Percentiles rank a stretch among this genome's conserved stretches.
Evolutionary conservation across 306 rosid genomes (phyloP).

Genomic region (Phaseolus lunatus): DNA sequence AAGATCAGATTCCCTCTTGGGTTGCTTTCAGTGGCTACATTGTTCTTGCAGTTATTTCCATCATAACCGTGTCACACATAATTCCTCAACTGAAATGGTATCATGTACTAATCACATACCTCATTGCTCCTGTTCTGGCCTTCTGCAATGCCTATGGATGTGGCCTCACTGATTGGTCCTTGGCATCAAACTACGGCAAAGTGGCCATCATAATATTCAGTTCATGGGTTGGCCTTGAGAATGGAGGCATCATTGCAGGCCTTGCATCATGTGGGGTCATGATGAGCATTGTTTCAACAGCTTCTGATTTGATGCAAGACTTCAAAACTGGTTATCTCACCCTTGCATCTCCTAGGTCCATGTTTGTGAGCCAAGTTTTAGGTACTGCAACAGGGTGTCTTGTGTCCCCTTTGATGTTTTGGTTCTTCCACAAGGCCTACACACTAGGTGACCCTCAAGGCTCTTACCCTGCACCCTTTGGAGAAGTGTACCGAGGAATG

Average conservation of each 20-base stretch:
- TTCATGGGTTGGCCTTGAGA: slow-evolving; percentile 64
- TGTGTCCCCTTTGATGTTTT: slow-evolving; percentile 60
- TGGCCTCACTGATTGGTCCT: slow-evolving; percentile 87
- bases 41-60: slow-evolving; percentile 59
- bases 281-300: slow-evolving; percentile 86
- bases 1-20: slow-evolving; percentile 70
- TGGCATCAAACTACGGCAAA: slow-evolving; percentile 82
- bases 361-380: slow-evolving; percentile 74
- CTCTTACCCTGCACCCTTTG: slow-evolving; percentile 78
- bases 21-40: slow-evolving; percentile 57
- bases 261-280: slow-evolving; percentile 82
- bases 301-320: slow-evolving; percentile 84
- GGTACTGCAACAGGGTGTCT: slow-evolving; percentile 73
- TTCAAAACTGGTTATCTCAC: slow-evolving; percentile 83
- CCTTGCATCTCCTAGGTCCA: slow-evolving; percentile 68
- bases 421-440: slow-evolving; percentile 77
- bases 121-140: slow-evolving; percentile 69
- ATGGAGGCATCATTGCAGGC: slow-evolving; percentile 78
- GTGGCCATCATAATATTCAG: slow-evolving; percentile 73
- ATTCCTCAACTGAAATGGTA: slow-evolving; percentile 73
- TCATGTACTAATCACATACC: slow-evolving; percentile 62
- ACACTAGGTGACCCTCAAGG: slow-evolving; percentile 64
- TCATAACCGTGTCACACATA: slow-evolving; percentile 54
- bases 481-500: slow-evolving; percentile 66
- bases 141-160: slow-evolving; percentile 82